Evolutionary conservation across 2,329 filamentous ascomycete genomes (phyloP).

Genomic region (Penicillium sp.): DNA sequence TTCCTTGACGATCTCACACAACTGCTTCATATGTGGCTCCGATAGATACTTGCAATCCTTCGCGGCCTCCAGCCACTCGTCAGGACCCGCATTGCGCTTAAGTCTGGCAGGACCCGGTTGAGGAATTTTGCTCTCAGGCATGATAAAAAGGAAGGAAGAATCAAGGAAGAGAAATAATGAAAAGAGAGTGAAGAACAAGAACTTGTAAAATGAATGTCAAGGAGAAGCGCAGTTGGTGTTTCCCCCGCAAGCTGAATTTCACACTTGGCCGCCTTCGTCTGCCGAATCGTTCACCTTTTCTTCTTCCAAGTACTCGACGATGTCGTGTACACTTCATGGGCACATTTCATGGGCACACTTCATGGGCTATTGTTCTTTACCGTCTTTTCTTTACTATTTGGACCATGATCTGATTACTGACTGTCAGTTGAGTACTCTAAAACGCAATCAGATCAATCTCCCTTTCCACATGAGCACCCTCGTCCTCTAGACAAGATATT

Average conservation of each 20-base stretch:
- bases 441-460: not conserved
- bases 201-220: not conserved
- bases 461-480: not conserved
- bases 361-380: not conserved
- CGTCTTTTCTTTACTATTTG: not conserved
- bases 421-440: not conserved
- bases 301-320: not conserved
- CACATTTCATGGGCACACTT: too few relatives aligned
- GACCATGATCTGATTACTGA: not conserved
- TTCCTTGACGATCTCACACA: constrained; percentile 98
- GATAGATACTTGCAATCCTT: constrained; percentile 97
- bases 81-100: constrained; percentile 76
- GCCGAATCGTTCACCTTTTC: not conserved
- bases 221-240: constrained; percentile 14
- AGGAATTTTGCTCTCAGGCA: constrained; percentile 62
- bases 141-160: constrained; percentile 19
- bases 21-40: constrained; percentile 94
- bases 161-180: constrained; percentile 10
- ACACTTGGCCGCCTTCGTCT: constrained; percentile 3
- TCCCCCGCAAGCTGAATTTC: constrained; percentile 11
- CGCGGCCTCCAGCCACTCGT: constrained; percentile 95
- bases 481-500: not conserved
- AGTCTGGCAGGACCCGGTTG: constrained; percentile 88
- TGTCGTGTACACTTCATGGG: not conserved
- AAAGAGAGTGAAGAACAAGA: constrained; percentile 9